Evolutionary conservation across 352 stramenopile genomes (phyloP), one percentile per base, ranked within the genome.

Genomic region (Phytophthora aleatoria): DNA sequence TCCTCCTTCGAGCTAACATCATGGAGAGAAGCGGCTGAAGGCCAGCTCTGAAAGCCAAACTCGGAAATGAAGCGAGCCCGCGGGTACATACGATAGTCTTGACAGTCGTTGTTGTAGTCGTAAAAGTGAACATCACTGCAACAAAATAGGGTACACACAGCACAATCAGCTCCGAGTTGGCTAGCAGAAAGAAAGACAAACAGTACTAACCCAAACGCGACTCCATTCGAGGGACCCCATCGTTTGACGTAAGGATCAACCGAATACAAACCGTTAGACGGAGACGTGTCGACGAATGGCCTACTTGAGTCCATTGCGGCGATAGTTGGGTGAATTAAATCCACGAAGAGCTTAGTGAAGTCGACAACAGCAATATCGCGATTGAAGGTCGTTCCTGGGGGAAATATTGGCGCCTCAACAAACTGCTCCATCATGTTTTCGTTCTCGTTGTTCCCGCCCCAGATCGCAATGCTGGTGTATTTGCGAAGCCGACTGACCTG

Each of bases 381-480:
- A 39, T 92, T 92, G 71, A 94, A 94, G 1, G 54, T 42, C 16
- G 57, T 67, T 12, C 61, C 67, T 7, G 61, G 31, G 6, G 85
- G 83, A 45, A 92, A 86, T 36, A 85, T 91, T 16, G 75, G 63
- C 9, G 66, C 63, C 16, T 76, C 62, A 15, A 75, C 77, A 57
- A 93, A 94, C 53, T 91, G 73, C 61, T 92, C 81, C 81, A 94
- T 90, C 77, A 94, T 93, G 57, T 85, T 87, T 62, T 94, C 84
- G 68, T 96, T 96, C 62, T 97, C 90, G 64, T 97, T 97, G 76
- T 96, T 97, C 30, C 84, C 90, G 10, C 89, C 87, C 90, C 90
- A 97, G 15, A 97, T 91, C 8, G 85, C 82, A 53, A 97, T 86
- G 53, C 82, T 95, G 26, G 88, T 88, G 65, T 83, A 92, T 59